These are phyloP conservation scores for Hepatocystis sp. DNA, from an alignment of 169 alveolate genomes.

Conservation along the genomic window DNA sequence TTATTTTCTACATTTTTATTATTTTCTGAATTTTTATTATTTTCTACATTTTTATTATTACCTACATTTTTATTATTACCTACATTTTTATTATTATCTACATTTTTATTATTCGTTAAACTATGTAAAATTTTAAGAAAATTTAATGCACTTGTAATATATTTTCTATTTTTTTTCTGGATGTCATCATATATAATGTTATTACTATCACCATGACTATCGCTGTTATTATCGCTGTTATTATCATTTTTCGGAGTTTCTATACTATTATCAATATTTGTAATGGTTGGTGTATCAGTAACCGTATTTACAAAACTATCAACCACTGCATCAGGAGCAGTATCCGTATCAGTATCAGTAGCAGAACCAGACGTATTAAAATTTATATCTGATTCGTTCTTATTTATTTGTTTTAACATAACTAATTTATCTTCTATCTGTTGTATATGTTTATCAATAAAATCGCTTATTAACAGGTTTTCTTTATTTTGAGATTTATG, in stretches of 20 bases:
- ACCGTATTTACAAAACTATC: background rate
- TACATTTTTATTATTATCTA: too few relatives aligned
- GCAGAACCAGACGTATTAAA: background rate
- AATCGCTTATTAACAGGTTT: conserved; percentile 3
- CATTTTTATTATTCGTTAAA: too few relatives aligned
- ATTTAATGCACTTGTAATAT: too few relatives aligned
- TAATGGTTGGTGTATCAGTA: background rate
- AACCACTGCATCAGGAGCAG: background rate
- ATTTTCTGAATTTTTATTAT: background rate
- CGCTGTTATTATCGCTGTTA: background rate
- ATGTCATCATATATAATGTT: too few relatives aligned
- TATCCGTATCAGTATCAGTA: background rate
- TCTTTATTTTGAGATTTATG: conserved; percentile 3
- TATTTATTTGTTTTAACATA: conserved; percentile 11
- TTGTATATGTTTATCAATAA: conserved; percentile 42
- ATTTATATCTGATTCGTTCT: background rate
- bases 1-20: background rate
- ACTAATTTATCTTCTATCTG: conserved; percentile 32
- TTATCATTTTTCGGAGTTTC: background rate
- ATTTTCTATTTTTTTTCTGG: too few relatives aligned
- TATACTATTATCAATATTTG: background rate
- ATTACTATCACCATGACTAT: too few relatives aligned
- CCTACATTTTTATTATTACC: too few relatives aligned
- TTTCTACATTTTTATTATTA: too few relatives aligned
- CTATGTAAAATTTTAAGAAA: too few relatives aligned